Percentiles rank a stretch among this genome's conserved stretches.
phyloP scores from a whole-genome alignment of 768 basidiomycete genomes.

The Mycena epipterygia region DNA sequence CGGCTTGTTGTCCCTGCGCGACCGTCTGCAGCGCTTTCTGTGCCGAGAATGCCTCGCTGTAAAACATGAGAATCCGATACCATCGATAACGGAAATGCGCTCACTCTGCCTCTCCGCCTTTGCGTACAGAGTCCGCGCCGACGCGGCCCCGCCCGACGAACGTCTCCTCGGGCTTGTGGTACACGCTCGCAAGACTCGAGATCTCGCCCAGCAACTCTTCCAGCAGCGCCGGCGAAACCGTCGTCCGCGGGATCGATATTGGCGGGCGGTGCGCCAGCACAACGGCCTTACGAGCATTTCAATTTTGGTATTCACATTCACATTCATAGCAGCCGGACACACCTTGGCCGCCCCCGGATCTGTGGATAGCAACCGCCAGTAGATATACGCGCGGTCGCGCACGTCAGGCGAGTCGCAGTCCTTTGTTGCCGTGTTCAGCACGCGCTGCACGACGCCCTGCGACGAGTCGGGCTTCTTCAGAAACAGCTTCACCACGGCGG shows the following conservation, averaged over 20 bases:
- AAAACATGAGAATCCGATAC: background rate
- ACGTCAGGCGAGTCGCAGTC: constrained; percentile 98
- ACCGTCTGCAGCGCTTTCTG: constrained; percentile 94
- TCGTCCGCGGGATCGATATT: constrained; percentile 93
- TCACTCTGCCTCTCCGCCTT: constrained; percentile 68
- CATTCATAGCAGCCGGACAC: background rate
- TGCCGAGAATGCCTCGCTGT: constrained; percentile 75
- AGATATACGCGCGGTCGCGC: constrained; percentile 96
- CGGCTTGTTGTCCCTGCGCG: constrained; percentile 91
- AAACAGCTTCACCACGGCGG: constrained; percentile 97
- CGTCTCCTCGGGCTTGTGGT: constrained; percentile 97
- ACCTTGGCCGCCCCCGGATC: constrained; percentile 98
- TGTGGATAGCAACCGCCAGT: constrained; percentile 95
- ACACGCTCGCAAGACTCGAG: constrained; percentile 91
- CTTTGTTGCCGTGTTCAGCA: constrained; percentile 94
- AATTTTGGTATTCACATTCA: background rate
- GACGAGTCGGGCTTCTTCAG: constrained; percentile 94
- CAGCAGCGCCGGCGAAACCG: constrained; percentile 86
- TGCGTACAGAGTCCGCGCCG: constrained; percentile 83
- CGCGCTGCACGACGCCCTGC: constrained; percentile 92
- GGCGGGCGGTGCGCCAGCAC: constrained; percentile 94
- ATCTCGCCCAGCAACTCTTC: constrained; percentile 95
- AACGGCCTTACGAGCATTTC: constrained; percentile 64
- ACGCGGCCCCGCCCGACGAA: constrained; percentile 94
- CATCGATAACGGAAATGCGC: constrained; percentile 28